Percentiles rank a stretch among this genome's conserved stretches.
Conservation (phyloP, 2,329 filamentous ascomycete species). For the Blastomyces silverae region DNA sequence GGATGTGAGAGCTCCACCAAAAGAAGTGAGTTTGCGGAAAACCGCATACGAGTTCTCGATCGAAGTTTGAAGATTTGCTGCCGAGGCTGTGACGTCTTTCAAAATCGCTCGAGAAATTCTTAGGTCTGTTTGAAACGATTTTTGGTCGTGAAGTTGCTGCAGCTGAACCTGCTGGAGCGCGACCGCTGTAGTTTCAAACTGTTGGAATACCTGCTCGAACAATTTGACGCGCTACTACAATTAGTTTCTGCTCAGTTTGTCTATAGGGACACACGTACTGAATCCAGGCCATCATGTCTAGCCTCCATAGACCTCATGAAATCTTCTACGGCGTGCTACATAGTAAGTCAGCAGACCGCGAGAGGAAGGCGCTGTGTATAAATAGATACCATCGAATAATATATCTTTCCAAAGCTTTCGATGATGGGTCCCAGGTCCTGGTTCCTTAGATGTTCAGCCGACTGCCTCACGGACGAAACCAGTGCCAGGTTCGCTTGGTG, state of each 20-base stretch:
- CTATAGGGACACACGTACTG: constrained; percentile 23
- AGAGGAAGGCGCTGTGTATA: background rate
- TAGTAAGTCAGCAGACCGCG: background rate
- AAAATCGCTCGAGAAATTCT: constrained; percentile 22
- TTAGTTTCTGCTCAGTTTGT: background rate
- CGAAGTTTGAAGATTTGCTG: constrained; percentile 22
- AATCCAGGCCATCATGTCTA: constrained; percentile 31
- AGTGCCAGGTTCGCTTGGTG: constrained; percentile 28
- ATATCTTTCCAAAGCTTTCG: constrained; percentile 29
- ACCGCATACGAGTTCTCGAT: constrained; percentile 23
- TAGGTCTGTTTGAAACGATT: constrained; percentile 23
- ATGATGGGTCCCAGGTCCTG: constrained; percentile 28
- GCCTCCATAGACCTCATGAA: constrained; percentile 21
- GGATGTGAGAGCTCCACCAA: constrained; percentile 17
- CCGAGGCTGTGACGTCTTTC: constrained; percentile 23
- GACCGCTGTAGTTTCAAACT: constrained; percentile 31
- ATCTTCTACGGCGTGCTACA: constrained; percentile 23
- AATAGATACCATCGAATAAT: constrained; percentile 32
- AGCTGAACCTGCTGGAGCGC: constrained; percentile 31
- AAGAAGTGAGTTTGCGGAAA: constrained; percentile 19
- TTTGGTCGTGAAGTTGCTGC: constrained; percentile 31
- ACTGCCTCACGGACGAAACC: constrained; percentile 29
- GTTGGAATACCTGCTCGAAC: constrained; percentile 31
- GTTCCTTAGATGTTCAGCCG: constrained; percentile 30
- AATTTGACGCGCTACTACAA: constrained; percentile 30